Base-by-base conservation (phyloP, 169 alveolate genomes). In the Cryptosporidium felis region DNA sequence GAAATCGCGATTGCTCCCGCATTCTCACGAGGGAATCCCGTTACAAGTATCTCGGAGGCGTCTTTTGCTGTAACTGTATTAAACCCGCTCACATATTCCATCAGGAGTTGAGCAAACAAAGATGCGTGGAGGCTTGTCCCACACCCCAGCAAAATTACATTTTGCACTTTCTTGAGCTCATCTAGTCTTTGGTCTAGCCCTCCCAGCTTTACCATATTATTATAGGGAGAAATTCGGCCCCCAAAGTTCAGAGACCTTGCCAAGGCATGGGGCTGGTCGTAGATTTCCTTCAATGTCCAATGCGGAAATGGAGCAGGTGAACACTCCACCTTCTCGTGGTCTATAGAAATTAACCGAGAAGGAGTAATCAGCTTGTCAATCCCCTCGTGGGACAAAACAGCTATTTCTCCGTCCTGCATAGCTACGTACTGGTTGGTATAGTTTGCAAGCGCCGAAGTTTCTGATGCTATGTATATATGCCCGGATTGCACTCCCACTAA, bases 81-180 rank as follows among this genome's bases (percentile, higher is more conserved):
- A 91, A 96, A 93, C 32, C 94, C 88, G 14, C 89, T 81, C 26
- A 94, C 59, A 80, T 92, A 90, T 79, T 92, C 95, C 96, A 97
- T 88, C 51, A 96, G 60, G 80, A 91, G 88, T 41, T 95, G 96
- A 28, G 94, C 98, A 81, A 90, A 95, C 66, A 91, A 51, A 10
- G 97, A 94, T 1, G 99, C 98, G 81, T 95, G 92, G 26, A 82
- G 88, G 4, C 97, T 93, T 1, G 98, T 95, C 4, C 99, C 99
- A 74, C 99, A 96, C 4, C 98, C 99, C 3, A 94, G 91, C 18
- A 96, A 56, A 40, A 95, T 74, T 34, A 97, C 65, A 61, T 94
- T 94, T 23, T 91, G 93, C 12, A 94, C 91, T 18, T 59, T 80
- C 62, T 62, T 56, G 16, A 95, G 82, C 63, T 93, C 85, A 28